These are phyloP conservation scores for Ophiostoma piceae DNA, from an alignment of 2,329 filamentous ascomycete genomes.

Conservation along the genomic window DNA sequence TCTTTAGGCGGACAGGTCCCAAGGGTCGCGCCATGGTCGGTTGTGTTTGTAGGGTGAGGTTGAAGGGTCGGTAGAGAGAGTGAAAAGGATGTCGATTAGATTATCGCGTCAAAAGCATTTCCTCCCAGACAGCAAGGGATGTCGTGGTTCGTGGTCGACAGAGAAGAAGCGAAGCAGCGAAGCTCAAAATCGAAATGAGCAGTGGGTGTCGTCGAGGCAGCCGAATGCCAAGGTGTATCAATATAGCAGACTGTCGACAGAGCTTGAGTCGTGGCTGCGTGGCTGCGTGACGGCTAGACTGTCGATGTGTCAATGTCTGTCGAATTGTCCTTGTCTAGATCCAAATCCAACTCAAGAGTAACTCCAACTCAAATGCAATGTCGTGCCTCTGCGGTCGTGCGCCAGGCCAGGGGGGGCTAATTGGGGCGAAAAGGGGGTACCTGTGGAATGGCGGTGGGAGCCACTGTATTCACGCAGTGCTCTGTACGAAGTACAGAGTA, in stretches of 20 bases:
- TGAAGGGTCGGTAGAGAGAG: background rate
- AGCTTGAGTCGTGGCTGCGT: background rate
- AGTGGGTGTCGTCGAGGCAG: background rate
- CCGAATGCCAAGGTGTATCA: background rate
- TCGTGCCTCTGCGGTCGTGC: conserved; percentile 8
- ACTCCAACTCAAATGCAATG: background rate
- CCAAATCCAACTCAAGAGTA: background rate
- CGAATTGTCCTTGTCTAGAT: background rate
- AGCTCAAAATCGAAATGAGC: background rate
- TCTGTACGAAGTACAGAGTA: background rate
- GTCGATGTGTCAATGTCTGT: background rate
- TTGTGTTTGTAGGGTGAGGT: conserved; percentile 10
- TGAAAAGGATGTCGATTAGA: background rate
- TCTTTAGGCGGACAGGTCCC: conserved; percentile 67
- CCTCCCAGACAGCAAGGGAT: conserved; percentile 4
- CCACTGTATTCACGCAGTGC: background rate
- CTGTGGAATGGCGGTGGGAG: conserved; percentile 7
- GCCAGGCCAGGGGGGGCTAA: conserved; percentile 15
- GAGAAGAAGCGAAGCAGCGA: background rate
- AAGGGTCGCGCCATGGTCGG: conserved; percentile 51
- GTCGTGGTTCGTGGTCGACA: background rate
- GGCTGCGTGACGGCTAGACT: background rate
- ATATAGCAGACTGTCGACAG: background rate
- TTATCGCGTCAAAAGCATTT: conserved; percentile 9
- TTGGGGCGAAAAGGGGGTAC: conserved; percentile 11